Percentiles rank a stretch among this genome's conserved stretches.
These are phyloP conservation scores for Micromonas commoda DNA, from an alignment of 139 green algal species.

Conservation along the genomic window DNA sequence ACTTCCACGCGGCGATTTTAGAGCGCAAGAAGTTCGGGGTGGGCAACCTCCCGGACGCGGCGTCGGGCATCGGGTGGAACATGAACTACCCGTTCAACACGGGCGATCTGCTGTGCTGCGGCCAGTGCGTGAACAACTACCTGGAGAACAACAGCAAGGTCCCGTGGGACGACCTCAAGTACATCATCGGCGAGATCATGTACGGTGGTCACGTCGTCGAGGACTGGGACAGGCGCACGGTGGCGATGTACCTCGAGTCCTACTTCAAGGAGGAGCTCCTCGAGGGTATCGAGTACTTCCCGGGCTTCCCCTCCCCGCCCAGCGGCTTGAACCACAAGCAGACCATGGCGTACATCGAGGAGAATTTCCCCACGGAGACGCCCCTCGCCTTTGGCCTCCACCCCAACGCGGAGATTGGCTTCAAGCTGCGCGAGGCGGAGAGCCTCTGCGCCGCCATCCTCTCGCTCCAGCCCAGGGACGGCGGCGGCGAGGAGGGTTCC, in stretches of 20 bases:
- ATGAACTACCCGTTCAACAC: conserved; percentile 88
- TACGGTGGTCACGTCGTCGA: conserved; percentile 46
- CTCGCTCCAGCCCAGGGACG: conserved; percentile 52
- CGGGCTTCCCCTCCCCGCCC: conserved; percentile 65
- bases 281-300: conserved; percentile 49
- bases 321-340: conserved; percentile 47
- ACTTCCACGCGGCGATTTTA: conserved; percentile 80
- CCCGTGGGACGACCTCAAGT: conserved; percentile 74
- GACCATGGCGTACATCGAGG: conserved; percentile 49
- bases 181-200: conserved; percentile 68
- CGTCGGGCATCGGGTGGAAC: conserved; percentile 66
- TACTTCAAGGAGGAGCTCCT: conserved; percentile 76
- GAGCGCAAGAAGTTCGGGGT: conserved; percentile 79
- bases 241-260: conserved; percentile 44
- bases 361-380: conserved; percentile 53
- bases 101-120: conserved; percentile 73
- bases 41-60: conserved; percentile 66
- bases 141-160: conserved; percentile 68
- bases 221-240: conserved; percentile 39
- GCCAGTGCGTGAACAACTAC: conserved; percentile 74
- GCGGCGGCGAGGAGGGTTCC: conserved; percentile 35
- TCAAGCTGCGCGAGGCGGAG: conserved; percentile 72
- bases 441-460: conserved; percentile 73
- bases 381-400: conserved; percentile 82
- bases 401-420: conserved; percentile 73